A percentile compares a stretch with the other conserved stretches of the same genome.
These are phyloP conservation scores for Beauveria varroae DNA, from an alignment of 2,329 filamentous ascomycete species.

Conservation along the genomic window DNA sequence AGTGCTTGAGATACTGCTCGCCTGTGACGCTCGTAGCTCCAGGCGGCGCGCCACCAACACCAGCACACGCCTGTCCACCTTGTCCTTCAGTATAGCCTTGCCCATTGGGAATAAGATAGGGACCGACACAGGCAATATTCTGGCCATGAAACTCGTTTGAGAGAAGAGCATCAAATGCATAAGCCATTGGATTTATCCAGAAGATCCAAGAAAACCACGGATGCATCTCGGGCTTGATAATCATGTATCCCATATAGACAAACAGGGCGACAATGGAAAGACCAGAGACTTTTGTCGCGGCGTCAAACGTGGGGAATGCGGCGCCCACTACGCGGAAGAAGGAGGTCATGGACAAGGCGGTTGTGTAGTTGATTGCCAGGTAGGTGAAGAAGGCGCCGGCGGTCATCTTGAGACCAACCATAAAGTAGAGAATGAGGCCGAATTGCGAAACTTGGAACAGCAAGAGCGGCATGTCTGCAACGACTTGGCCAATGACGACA, in stretches of 20 bases:
- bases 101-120: background rate
- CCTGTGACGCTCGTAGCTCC: too few relatives aligned
- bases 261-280: background rate
- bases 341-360: background rate
- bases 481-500: constrained; percentile 48
- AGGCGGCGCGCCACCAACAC: background rate
- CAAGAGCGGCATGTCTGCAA: background rate
- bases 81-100: background rate
- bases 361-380: background rate
- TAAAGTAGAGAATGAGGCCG: background rate
- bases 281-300: background rate
- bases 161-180: background rate
- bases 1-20: too few relatives aligned
- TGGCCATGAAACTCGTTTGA: background rate
- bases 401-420: background rate
- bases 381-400: background rate
- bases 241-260: too few relatives aligned
- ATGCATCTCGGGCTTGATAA: background rate
- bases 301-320: background rate
- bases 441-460: too few relatives aligned
- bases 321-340: background rate
- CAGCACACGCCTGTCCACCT: background rate
- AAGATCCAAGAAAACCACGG: background rate
- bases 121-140: background rate
- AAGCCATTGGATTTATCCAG: background rate